Base-by-base conservation (phyloP, 768 basidiomycete genomes). In the Cystobasidium tubakii region DNA sequence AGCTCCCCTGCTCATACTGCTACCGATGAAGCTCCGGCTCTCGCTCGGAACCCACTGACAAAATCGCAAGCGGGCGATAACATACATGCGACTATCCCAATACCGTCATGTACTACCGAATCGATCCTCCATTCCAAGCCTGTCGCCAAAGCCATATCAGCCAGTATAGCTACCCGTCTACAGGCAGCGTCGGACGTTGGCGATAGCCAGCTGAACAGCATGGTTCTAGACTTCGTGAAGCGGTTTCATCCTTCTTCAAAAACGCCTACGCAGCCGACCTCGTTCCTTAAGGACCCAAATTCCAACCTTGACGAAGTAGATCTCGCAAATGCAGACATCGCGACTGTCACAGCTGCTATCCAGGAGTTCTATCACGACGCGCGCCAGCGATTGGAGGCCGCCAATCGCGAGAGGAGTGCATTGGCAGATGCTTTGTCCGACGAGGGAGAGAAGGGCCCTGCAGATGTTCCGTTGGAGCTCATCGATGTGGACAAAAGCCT, bases 181-280 rank as follows among this genome's bases (percentile, higher is more conserved):
- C 44, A 50, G 25, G 10, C 65, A 27, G 54, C 42, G 54, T 29
- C 44, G 31, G 54, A 65, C 53, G 3, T 54, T 27, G 29, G 27
- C 15, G 64, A 74, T 50, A 57, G n/a, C 36, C 46, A 53, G 27
- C 42, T 54, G 1, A 66, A 25, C 29, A 27, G 34, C 0, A 36
- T 39, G 31, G 54, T 75, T 23, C 60, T 72, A 12, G 34, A 33
- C 1, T 76, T 77, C 46, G 53, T 78, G 42, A 0, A 86, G 88
- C 75, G 84, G 85, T 85, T 86, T 79, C 85, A 86, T 57, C 89
- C 89, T 0, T 85, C 90, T 44, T 81, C 86, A 53, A 84, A 81
- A n/a, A 42, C 77, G 0, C 70, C 73, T 46, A 77, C 71, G 25
- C 43, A 53, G 25, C 79, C 46, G 9, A 74, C 60, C 36, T 54